Base-by-base conservation (phyloP, 495 filamentous ascomycete genomes). In the Astrothelium subdiscretum region DNA sequence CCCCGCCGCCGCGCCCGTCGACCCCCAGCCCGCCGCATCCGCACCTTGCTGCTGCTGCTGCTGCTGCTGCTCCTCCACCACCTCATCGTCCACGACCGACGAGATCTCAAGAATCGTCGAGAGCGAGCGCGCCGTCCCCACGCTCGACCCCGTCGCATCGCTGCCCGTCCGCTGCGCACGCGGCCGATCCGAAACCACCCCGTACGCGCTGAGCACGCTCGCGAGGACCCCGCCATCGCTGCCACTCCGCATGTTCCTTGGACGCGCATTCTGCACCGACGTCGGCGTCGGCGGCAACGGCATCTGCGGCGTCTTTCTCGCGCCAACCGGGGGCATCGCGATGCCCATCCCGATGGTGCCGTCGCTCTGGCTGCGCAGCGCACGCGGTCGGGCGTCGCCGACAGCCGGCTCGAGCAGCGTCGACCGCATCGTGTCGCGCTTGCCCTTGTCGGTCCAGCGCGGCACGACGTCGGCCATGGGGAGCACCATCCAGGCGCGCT, bases 401-500 rank as follows among this genome's bases (percentile, higher is more conserved):
- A 22, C 43, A 5, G n/a, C 43, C 43, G 12, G 32, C 32, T 54
- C 22, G 12, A 77, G 29, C 75, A 72, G 35, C 35, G 8, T 15
- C 35, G 8, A 15, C 35, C n/a, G 43, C 48, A 32, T 62, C 18
- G 44, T 58, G 18, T 32, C 29, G 13, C 31, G 31, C 51, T 65
- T 67, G 43, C 65, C 68, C 13, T 24, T 4, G 74, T 85, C 63
- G 71, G 76, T 40, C 84, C 81, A 59, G 75, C 73, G 31, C 74
- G 84, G 42, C 76, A 82, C 13, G 76, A 84, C 52, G 77, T 82
- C 81, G 1, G 89, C 91, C 82, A 96, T 88, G 0, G 94, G 94
- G 5, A 97, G 77, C 70, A 91, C 90, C 71, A 91, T 80, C 92
- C 92, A 97, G 2, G 87, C 87, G 60, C 94, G 85, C 73, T 91